These are phyloP conservation scores for Guadua angustifolia DNA, from an alignment of 176 grass and related monocot genomes.

Conservation along the genomic window DNA sequence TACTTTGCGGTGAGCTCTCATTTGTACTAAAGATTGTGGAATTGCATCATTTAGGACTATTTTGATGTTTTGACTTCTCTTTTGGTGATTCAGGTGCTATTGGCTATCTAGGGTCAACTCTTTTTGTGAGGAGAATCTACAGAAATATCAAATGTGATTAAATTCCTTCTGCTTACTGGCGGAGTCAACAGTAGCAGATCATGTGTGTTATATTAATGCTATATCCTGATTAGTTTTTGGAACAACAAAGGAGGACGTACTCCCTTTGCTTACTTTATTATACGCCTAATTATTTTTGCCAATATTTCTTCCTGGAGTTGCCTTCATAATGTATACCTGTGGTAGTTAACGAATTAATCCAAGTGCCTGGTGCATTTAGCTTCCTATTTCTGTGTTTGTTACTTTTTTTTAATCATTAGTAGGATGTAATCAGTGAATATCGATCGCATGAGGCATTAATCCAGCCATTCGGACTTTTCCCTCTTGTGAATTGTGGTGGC, in stretches of 20 bases:
- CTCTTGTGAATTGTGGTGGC: background rate
- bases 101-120: conserved; percentile 71
- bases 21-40: background rate
- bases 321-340: conserved; percentile 46
- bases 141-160: conserved; percentile 80
- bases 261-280: conserved; percentile 28
- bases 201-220: conserved; percentile 38
- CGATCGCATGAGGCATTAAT: conserved; percentile 18
- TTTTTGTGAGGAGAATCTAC: conserved; percentile 82
- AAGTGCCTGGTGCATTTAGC: background rate
- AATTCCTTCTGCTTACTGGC: conserved; percentile 1
- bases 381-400: background rate
- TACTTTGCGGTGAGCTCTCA: conserved; percentile 65
- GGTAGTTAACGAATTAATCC: conserved; percentile 44
- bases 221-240: conserved; percentile 47
- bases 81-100: conserved; percentile 60
- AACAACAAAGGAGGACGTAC: conserved; percentile 20
- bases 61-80: background rate
- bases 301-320: conserved; percentile 33
- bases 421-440: conserved; percentile 47
- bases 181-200: background rate
- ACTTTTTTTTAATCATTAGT: conserved; percentile 8
- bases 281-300: conserved; percentile 26
- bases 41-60: background rate
- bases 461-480: conserved; percentile 1